These are phyloP conservation scores for Achaetomiella virescens DNA, from an alignment of 495 filamentous ascomycete genomes.

Conservation along the genomic window DNA sequence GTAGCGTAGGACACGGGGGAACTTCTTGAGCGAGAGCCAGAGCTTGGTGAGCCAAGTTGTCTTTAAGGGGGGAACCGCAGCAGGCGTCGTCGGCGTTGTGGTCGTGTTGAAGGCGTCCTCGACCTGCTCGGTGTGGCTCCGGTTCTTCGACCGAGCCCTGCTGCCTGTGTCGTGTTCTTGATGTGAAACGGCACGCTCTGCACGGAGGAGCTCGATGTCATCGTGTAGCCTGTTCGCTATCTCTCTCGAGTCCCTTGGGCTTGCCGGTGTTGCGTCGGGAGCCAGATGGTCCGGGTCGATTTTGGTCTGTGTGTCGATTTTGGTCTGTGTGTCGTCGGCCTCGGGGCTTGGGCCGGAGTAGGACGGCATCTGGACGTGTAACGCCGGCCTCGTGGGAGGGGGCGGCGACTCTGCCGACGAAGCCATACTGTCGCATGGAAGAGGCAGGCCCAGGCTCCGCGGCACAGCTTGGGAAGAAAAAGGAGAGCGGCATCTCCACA, in stretches of 20 bases:
- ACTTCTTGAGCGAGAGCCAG: slow-evolving; percentile 55
- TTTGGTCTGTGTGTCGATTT: slow-evolving; percentile 19
- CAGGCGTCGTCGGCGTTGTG: slow-evolving; percentile 37
- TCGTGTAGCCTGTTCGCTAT: slow-evolving; percentile 70
- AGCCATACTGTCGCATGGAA: slow-evolving; percentile 8
- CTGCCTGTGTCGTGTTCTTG: slow-evolving; percentile 34
- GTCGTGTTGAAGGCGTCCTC: slow-evolving; percentile 79
- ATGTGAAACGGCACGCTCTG: slow-evolving; percentile 65
- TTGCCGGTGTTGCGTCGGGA: slow-evolving; percentile 12
- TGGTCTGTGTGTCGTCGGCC: slow-evolving; percentile 20
- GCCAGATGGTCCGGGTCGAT: slow-evolving; percentile 17
- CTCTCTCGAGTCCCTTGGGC: slow-evolving; percentile 41
- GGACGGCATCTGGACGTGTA: slow-evolving; percentile 27
- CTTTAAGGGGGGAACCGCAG: slow-evolving; percentile 55
- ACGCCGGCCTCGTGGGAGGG: slow-evolving; percentile 9
- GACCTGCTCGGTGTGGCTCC: slow-evolving; percentile 42
- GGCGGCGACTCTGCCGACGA: slow-evolving; percentile 7
- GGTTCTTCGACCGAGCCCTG: slow-evolving; percentile 31
- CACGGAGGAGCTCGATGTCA: slow-evolving; percentile 75
- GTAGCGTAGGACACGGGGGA: slow-evolving; percentile 75
- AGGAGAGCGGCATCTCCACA: background rate
- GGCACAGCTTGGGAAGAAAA: background rate
- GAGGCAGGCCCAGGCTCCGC: background rate
- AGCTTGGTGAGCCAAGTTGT: slow-evolving; percentile 53
- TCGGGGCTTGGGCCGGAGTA: slow-evolving; percentile 9